These are phyloP conservation scores for Coemansia sp. DNA, from an alignment of 192 early-diverging fungal genomes.

Conservation along the genomic window DNA sequence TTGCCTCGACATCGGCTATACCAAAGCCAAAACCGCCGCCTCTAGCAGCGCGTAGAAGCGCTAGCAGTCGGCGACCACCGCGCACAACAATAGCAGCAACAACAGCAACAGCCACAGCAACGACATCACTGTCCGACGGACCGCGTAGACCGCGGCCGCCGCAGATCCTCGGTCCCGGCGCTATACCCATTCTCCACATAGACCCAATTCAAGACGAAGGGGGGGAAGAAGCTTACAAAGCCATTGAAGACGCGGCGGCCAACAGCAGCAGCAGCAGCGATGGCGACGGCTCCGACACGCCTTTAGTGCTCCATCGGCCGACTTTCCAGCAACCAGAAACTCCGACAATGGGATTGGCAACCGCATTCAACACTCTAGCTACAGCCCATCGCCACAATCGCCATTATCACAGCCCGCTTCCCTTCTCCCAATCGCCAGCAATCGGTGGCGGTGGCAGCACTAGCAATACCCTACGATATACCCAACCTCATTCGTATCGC, in stretches of 20 bases:
- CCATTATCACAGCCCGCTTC: background rate
- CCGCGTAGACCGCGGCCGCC: conserved; percentile 13
- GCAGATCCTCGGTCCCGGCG: conserved; percentile 41
- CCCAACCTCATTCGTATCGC: background rate
- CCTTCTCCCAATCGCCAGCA: background rate
- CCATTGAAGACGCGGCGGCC: background rate
- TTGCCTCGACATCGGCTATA: background rate
- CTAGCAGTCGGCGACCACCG: background rate
- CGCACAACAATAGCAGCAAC: background rate
- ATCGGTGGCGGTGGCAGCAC: background rate
- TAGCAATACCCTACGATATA: background rate
- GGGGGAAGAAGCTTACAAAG: background rate
- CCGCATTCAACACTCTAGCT: conserved; percentile 36
- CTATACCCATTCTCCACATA: conserved; percentile 45
- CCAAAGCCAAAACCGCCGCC: background rate
- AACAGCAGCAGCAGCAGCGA: conserved; percentile 9
- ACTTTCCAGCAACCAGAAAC: conserved; percentile 20
- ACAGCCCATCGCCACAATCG: conserved; percentile 10
- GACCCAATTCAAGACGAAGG: conserved; percentile 20
- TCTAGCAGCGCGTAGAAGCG: conserved; percentile 4
- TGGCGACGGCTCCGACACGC: conserved; percentile 27
- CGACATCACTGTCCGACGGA: background rate
- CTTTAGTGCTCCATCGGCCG: conserved; percentile 17
- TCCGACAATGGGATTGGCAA: conserved; percentile 37
- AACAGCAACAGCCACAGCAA: background rate